Conservation (phyloP, 495 filamentous ascomycete genomes). For the Tuber aestivum region DNA sequence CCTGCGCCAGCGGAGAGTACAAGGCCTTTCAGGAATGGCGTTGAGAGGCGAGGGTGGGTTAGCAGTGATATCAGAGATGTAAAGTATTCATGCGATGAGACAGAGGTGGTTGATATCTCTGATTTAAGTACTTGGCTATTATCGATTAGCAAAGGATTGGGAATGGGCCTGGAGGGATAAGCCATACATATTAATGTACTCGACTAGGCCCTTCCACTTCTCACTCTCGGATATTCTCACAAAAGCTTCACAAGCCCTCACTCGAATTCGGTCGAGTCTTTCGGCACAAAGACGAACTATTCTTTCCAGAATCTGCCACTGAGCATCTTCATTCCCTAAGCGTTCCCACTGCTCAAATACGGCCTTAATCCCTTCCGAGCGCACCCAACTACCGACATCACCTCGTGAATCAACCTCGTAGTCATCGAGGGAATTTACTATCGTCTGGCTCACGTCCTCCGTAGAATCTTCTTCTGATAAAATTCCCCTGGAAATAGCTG, state of each 20-base stretch:
- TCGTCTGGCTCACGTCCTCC: slow-evolving; percentile 45
- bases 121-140: slow-evolving; percentile 11
- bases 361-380: slow-evolving; percentile 68
- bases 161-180: slow-evolving; percentile 28
- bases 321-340: slow-evolving; percentile 21
- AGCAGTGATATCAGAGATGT: slow-evolving; percentile 49
- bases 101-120: slow-evolving; percentile 41
- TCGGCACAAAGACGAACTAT: slow-evolving; percentile 71
- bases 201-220: slow-evolving; percentile 39
- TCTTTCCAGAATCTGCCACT: slow-evolving; percentile 33
- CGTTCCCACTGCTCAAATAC: slow-evolving; percentile 37
- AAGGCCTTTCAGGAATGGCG: slow-evolving; percentile 61
- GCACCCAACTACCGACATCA: slow-evolving; percentile 78
- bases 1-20: slow-evolving; percentile 78
- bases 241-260: slow-evolving; percentile 55
- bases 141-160: slow-evolving; percentile 30
- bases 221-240: slow-evolving; percentile 39
- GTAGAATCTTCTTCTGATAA: neutral
- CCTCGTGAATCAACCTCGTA: slow-evolving; percentile 82
- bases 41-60: slow-evolving; percentile 16
- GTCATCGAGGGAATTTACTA: slow-evolving; percentile 63
- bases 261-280: slow-evolving; percentile 80
- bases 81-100: slow-evolving; percentile 52
- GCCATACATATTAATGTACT: slow-evolving; percentile 13
- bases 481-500: slow-evolving; percentile 21